These are phyloP conservation scores for Heritiera fomes DNA, from an alignment of 345 rosid genomes.

Conservation along the genomic window DNA sequence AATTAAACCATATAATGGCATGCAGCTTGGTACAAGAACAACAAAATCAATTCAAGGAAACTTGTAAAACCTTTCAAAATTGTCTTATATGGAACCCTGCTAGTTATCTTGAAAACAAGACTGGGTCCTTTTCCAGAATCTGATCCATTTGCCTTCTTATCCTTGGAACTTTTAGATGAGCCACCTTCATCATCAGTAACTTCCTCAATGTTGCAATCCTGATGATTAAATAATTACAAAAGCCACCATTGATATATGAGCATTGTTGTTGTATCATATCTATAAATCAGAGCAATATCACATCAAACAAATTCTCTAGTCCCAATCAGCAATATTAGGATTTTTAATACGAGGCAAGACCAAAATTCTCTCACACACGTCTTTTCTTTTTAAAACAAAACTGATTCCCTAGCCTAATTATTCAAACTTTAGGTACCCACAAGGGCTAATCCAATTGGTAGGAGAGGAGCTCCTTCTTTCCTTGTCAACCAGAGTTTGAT, in stretches of 20 bases:
- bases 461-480: not conserved
- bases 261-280: not conserved
- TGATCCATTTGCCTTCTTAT: constrained; percentile 83
- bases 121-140: constrained; percentile 58
- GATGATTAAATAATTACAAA: constrained; percentile 25
- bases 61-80: constrained; percentile 71
- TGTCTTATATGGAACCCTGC: constrained; percentile 91
- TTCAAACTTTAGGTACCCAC: not conserved
- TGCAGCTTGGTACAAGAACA: constrained; percentile 5
- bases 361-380: not conserved
- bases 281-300: not conserved
- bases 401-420: not conserved
- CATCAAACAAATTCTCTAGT: not conserved
- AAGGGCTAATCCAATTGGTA: not conserved
- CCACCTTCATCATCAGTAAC: constrained; percentile 71
- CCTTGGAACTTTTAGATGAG: constrained; percentile 77
- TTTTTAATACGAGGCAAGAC: not conserved
- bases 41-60: constrained; percentile 22
- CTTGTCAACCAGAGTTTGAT: not conserved
- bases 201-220: constrained; percentile 95
- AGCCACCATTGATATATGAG: constrained; percentile 16
- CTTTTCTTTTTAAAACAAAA: not conserved
- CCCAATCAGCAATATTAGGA: not conserved
- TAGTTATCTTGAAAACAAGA: constrained; percentile 77
- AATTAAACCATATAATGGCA: constrained; percentile 14